Evolutionary conservation across 768 basidiomycete species (phyloP).

Genomic region (Cystofilobasidium ferigula): DNA sequence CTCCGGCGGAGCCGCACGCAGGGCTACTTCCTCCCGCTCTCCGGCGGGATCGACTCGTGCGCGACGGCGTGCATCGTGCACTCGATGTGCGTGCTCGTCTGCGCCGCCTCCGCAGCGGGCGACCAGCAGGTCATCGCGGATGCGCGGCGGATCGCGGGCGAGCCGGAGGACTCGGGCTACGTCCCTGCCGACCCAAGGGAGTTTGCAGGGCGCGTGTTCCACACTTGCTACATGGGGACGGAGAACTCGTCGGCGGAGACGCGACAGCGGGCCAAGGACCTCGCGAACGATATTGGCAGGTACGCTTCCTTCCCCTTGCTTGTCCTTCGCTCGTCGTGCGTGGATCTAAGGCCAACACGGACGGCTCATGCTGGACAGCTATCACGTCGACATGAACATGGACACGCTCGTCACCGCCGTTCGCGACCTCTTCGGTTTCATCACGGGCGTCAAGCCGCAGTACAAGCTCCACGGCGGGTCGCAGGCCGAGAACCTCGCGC

Average conservation of each 20-base stretch:
- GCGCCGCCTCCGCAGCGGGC: conserved; percentile 54
- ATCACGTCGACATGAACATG: conserved; percentile 94
- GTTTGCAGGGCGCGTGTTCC: conserved; percentile 76
- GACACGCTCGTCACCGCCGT: conserved; percentile 78
- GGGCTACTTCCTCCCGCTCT: conserved; percentile 90
- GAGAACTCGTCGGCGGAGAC: conserved; percentile 88
- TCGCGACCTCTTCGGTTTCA: conserved; percentile 65
- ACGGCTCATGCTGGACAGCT: conserved; percentile 45
- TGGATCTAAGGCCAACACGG: neutral
- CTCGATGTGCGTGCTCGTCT: conserved; percentile 89
- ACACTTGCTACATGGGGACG: conserved; percentile 99
- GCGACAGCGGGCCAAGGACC: conserved; percentile 67
- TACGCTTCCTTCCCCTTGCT: conserved; percentile 34
- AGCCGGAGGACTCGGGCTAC: conserved; percentile 68
- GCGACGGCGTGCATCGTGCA: conserved; percentile 91
- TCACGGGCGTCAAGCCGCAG: conserved; percentile 60
- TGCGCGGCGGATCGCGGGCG: conserved; percentile 77
- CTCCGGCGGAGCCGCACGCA: conserved; percentile 82
- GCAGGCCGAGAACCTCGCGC: conserved; percentile 77
- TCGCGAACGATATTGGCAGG: conserved; percentile 84
- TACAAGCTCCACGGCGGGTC: conserved; percentile 82
- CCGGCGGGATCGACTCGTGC: conserved; percentile 94
- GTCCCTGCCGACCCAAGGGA: conserved; percentile 77
- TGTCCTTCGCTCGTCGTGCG: neutral
- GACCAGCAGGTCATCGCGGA: conserved; percentile 79